Evolutionary conservation across 75 land plant genomes (phyloP).

Genomic region (Picea sitchensis): DNA sequence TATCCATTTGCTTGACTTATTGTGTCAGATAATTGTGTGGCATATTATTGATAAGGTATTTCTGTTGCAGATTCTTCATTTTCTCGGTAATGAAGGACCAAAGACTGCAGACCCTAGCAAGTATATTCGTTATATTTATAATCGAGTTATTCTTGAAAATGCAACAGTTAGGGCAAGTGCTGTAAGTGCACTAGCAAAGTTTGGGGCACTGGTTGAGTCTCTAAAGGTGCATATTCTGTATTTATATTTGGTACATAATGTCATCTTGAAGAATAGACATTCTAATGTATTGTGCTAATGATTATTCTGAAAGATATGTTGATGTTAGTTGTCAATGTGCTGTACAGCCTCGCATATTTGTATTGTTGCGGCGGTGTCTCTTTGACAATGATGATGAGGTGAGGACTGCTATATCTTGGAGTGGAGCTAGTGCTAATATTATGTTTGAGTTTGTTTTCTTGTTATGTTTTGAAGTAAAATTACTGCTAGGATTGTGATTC

Average conservation of each 20-base stretch:
- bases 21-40: background rate
- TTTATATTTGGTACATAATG: background rate
- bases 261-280: background rate
- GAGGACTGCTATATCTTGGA: background rate
- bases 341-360: constrained; percentile 83
- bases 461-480: background rate
- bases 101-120: constrained; percentile 98
- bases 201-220: constrained; percentile 81
- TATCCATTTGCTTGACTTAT: background rate
- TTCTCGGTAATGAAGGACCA: constrained; percentile 96
- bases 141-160: constrained; percentile 94
- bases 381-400: constrained; percentile 99
- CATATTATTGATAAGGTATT: background rate
- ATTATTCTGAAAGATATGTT: background rate
- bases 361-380: constrained; percentile 82
- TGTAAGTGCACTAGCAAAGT: constrained; percentile 93
- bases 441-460: background rate
- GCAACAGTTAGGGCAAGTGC: constrained; percentile 97
- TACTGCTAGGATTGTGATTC: background rate
- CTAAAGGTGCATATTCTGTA: constrained; percentile 55
- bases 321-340: background rate
- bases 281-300: background rate
- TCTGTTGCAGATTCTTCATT: constrained; percentile 75
- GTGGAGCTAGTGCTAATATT: constrained; percentile 7
- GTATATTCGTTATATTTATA: constrained; percentile 94